Conservation (phyloP, 495 filamentous ascomycete genomes). For the Terfezia boudieri region DNA sequence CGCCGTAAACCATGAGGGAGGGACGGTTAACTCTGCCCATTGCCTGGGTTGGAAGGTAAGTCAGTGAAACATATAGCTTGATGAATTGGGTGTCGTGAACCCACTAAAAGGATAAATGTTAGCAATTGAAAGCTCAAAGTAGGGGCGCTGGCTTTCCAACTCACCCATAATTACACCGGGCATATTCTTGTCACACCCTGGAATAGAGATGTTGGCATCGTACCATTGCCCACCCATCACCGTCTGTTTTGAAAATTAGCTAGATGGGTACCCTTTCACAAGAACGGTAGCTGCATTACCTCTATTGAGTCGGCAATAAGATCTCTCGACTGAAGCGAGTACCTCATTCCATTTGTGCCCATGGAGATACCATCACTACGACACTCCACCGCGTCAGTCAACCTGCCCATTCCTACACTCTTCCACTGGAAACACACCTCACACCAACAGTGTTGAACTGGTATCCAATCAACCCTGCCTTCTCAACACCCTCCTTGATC, state of each 20-base stretch:
- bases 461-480: slow-evolving; percentile 55
- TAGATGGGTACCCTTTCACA: slow-evolving; percentile 44
- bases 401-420: background rate
- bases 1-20: slow-evolving; percentile 91
- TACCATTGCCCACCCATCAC: slow-evolving; percentile 99
- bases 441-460: slow-evolving; percentile 98
- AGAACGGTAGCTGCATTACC: background rate
- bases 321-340: slow-evolving; percentile 79
- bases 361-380: slow-evolving; percentile 47
- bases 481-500: slow-evolving; percentile 65
- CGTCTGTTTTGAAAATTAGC: slow-evolving; percentile 78
- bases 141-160: background rate
- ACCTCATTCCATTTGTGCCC: slow-evolving; percentile 78
- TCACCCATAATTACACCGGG: slow-evolving; percentile 67
- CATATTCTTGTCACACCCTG: slow-evolving; percentile 99
- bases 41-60: slow-evolving; percentile 23
- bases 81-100: no score
- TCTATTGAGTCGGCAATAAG: slow-evolving; percentile 95
- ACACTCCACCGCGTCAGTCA: background rate
- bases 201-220: slow-evolving; percentile 91
- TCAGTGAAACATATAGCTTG: no score
- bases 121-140: no score
- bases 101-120: no score
- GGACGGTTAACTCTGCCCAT: slow-evolving; percentile 92
- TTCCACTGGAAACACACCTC: slow-evolving; percentile 26